Conservation (phyloP, 2,329 filamentous ascomycete genomes). For the Pyrenochaeta sp. region DNA sequence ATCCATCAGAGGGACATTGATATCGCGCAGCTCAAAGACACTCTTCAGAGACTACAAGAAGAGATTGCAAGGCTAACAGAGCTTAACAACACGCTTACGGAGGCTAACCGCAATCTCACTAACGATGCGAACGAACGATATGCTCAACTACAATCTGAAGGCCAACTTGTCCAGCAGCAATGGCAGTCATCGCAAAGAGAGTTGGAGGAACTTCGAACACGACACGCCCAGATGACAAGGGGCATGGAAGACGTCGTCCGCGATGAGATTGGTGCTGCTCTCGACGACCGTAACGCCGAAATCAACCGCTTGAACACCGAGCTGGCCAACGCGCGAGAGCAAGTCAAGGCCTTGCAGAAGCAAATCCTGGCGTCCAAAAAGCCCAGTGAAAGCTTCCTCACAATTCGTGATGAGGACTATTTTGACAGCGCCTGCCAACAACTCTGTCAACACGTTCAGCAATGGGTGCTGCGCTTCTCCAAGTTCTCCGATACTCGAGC, state of each 20-base stretch:
- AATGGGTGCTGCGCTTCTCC: slow-evolving; percentile 97
- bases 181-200: slow-evolving; percentile 71
- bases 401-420: slow-evolving; percentile 87
- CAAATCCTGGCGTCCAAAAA: slow-evolving; percentile 66
- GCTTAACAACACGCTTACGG: slow-evolving; percentile 80
- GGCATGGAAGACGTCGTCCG: slow-evolving; percentile 70
- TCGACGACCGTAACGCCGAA: slow-evolving; percentile 86
- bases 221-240: slow-evolving; percentile 69
- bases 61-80: slow-evolving; percentile 83
- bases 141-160: slow-evolving; percentile 71
- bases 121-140: slow-evolving; percentile 78
- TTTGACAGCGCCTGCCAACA: slow-evolving; percentile 94
- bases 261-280: slow-evolving; percentile 67
- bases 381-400: slow-evolving; percentile 76
- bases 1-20: slow-evolving; percentile 85
- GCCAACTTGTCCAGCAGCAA: slow-evolving; percentile 62
- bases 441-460: slow-evolving; percentile 93
- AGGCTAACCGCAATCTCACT: slow-evolving; percentile 79
- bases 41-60: slow-evolving; percentile 79
- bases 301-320: slow-evolving; percentile 80
- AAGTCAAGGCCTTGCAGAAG: slow-evolving; percentile 67
- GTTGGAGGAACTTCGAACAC: slow-evolving; percentile 71
- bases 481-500: slow-evolving; percentile 94
- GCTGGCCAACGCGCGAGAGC: slow-evolving; percentile 73
- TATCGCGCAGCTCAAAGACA: slow-evolving; percentile 81